Percentiles rank a stretch among this genome's conserved stretches.
Conservation (phyloP, 140 eudicot genomes). For the Artemisia princeps region DNA sequence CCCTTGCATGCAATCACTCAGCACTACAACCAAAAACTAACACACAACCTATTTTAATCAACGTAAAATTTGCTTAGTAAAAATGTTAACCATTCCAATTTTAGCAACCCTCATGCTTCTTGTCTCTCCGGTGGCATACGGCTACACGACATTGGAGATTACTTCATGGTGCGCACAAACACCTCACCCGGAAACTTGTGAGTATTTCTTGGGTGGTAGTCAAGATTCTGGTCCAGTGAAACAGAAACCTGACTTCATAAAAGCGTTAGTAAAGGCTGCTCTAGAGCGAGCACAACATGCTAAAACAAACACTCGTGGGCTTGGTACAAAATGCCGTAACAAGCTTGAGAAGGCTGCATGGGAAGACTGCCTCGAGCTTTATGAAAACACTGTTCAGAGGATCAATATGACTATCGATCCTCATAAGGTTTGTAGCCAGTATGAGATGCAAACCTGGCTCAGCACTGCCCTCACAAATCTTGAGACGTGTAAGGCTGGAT, state of each 20-base stretch:
- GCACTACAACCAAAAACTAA: not conserved
- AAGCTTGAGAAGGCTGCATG: conserved; percentile 41
- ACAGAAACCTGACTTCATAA: conserved; percentile 29
- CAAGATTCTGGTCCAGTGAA: conserved; percentile 13
- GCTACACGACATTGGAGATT: conserved; percentile 21
- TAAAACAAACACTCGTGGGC: conserved; percentile 28
- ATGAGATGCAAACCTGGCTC: conserved; percentile 41
- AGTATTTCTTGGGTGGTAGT: conserved; percentile 22
- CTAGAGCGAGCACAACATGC: conserved; percentile 32
- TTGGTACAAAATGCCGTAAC: conserved; percentile 31
- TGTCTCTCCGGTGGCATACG: conserved; percentile 22
- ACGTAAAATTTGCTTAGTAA: not conserved
- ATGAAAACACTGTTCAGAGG: conserved; percentile 29
- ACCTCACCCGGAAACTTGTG: conserved; percentile 44
- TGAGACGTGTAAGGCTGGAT: conserved; percentile 42
- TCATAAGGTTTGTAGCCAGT: conserved; percentile 24
- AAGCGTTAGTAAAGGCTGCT: conserved; percentile 23
- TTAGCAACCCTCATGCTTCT: conserved; percentile 22
- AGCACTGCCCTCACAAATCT: conserved; percentile 45
- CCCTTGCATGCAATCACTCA: conserved; percentile 26
- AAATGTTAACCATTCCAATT: conserved; percentile 18
- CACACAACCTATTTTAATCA: not conserved
- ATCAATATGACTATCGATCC: conserved; percentile 35
- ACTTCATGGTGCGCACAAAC: conserved; percentile 42
- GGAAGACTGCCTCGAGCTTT: conserved; percentile 39